These are phyloP conservation scores for Tolypocladium tropicale DNA, from an alignment of 2,329 filamentous ascomycete species.

Conservation along the genomic window DNA sequence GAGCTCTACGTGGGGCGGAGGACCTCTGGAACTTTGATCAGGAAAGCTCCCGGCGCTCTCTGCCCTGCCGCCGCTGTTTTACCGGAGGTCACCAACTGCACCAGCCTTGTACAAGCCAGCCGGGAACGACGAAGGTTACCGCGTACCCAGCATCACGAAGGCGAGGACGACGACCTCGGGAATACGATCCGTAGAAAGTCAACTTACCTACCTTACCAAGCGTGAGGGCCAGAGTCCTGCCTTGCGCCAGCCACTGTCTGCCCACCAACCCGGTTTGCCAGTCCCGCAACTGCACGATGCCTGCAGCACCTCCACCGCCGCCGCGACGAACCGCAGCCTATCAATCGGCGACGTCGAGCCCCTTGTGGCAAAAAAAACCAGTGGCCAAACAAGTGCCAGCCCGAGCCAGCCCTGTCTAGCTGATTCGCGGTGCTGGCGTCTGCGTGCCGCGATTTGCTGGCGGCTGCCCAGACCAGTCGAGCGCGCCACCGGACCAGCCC, in stretches of 20 bases:
- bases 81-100: too few relatives aligned
- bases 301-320: background rate
- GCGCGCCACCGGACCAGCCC: too few relatives aligned
- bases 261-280: background rate
- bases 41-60: background rate
- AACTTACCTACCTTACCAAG: too few relatives aligned
- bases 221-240: too few relatives aligned
- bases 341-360: background rate
- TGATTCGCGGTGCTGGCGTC: background rate
- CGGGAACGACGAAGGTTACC: too few relatives aligned
- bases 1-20: background rate
- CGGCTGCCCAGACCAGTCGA: background rate
- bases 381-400: background rate
- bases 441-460: background rate
- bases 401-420: background rate
- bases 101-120: too few relatives aligned
- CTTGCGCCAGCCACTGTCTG: background rate
- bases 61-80: background rate
- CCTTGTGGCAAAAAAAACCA: background rate
- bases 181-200: too few relatives aligned
- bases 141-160: too few relatives aligned
- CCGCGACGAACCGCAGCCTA: background rate
- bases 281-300: background rate
- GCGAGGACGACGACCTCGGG: too few relatives aligned
- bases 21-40: background rate